phyloP scores from a whole-genome alignment of 2,329 filamentous ascomycete genomes.

The Ceratocystis destructans region DNA sequence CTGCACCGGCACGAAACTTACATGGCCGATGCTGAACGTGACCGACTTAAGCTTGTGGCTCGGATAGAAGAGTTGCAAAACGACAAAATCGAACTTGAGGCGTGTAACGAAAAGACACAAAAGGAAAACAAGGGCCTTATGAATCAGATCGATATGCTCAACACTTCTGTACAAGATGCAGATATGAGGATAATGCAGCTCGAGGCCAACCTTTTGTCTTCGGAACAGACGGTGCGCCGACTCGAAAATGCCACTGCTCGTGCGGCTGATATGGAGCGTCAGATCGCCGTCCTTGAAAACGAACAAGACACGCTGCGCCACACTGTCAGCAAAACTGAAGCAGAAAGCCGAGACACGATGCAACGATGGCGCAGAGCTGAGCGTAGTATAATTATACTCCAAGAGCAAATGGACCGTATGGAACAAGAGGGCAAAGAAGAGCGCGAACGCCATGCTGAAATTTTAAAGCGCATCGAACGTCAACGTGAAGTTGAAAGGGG shows the following conservation, averaged over 20 bases:
- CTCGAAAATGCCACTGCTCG: conserved; percentile 60
- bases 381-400: conserved; percentile 59
- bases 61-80: conserved; percentile 64
- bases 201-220: conserved; percentile 60
- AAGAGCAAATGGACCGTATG: conserved; percentile 79
- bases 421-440: conserved; percentile 73
- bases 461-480: conserved; percentile 70
- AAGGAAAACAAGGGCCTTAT: conserved; percentile 72
- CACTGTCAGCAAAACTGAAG: conserved; percentile 50
- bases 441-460: conserved; percentile 64
- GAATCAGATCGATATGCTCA: conserved; percentile 73
- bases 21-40: conserved; percentile 80
- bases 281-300: conserved; percentile 63
- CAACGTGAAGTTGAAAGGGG: conserved; percentile 72
- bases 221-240: conserved; percentile 62
- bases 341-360: conserved; percentile 65
- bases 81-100: conserved; percentile 60
- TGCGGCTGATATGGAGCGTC: conserved; percentile 65
- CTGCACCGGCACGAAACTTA: conserved; percentile 87
- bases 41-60: conserved; percentile 56
- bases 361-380: conserved; percentile 80
- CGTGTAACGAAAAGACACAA: conserved; percentile 60
- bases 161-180: conserved; percentile 63
- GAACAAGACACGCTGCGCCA: conserved; percentile 65
- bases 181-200: conserved; percentile 67